These are phyloP conservation scores for Rubroshorea leprosula DNA, from an alignment of 345 rosid genomes.

Conservation along the genomic window DNA sequence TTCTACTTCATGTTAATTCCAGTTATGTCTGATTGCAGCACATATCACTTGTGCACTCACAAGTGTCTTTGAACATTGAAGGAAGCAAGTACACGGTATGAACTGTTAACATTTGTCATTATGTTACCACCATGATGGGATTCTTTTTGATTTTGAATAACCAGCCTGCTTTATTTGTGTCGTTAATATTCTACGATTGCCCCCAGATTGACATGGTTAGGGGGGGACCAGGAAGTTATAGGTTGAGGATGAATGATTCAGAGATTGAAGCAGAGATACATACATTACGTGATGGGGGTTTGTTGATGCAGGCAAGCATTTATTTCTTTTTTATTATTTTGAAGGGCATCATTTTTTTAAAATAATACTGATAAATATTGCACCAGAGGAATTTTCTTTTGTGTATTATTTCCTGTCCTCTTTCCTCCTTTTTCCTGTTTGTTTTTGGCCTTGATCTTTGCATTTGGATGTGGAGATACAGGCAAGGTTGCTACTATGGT, in stretches of 20 bases:
- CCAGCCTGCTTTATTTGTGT: background rate
- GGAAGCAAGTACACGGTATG: slow-evolving; percentile 96
- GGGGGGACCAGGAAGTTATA: slow-evolving; percentile 93
- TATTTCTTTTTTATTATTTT: slow-evolving; percentile 6
- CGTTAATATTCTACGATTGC: slow-evolving; percentile 19
- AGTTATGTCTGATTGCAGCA: slow-evolving; percentile 51
- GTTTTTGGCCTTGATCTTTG: background rate
- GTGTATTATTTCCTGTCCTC: too few species aligned
- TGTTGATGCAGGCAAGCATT: slow-evolving; percentile 88
- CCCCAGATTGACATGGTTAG: slow-evolving; percentile 85
- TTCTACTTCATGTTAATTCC: slow-evolving; percentile 17
- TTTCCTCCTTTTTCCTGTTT: too few species aligned
- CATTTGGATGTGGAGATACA: too few species aligned
- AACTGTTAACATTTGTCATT: slow-evolving; percentile 5
- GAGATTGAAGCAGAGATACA: slow-evolving; percentile 95
- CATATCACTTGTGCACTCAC: slow-evolving; percentile 91
- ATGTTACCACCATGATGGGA: slow-evolving; percentile 2
- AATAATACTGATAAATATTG: slow-evolving; percentile 16
- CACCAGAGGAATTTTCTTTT: slow-evolving; percentile 12
- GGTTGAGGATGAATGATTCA: slow-evolving; percentile 79
- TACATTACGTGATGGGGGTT: slow-evolving; percentile 97
- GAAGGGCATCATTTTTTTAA: too few species aligned
- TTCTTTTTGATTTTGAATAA: slow-evolving; percentile 1
- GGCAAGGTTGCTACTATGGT: too few species aligned
- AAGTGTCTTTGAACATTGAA: slow-evolving; percentile 95